Evolutionary conservation across 768 basidiomycete species (phyloP).

Genomic region (Leccinellum rugosiceps): DNA sequence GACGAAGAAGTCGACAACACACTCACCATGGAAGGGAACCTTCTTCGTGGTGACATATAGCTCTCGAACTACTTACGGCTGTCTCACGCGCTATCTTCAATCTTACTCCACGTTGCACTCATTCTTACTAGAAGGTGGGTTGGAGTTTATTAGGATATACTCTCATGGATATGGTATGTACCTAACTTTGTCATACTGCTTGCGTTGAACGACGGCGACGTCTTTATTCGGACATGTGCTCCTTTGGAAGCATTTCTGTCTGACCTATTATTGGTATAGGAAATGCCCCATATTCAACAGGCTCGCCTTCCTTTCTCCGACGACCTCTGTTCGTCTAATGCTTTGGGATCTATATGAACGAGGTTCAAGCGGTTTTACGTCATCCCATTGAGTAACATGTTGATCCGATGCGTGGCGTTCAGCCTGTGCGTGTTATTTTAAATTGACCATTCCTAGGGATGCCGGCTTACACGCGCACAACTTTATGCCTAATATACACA

Average conservation of each 20-base stretch:
- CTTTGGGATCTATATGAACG: neutral
- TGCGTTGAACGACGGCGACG: no score
- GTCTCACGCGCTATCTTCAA: neutral
- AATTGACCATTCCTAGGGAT: no score
- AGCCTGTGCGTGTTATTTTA: neutral
- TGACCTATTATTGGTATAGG: neutral
- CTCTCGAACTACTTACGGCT: neutral
- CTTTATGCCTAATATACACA: neutral
- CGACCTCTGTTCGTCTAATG: no score
- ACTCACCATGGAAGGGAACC: neutral
- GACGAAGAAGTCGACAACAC: neutral
- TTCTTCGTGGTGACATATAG: neutral
- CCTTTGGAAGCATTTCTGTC: neutral
- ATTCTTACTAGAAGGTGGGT: no score
- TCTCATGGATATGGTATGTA: no score
- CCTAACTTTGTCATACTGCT: no score
- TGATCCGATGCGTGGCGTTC: no score
- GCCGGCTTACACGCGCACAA: neutral
- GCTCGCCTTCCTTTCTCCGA: no score
- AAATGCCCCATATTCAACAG: neutral
- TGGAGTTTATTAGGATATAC: no score
- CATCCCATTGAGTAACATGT: neutral
- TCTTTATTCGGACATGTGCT: neutral
- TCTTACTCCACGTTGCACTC: neutral
- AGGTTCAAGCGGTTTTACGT: neutral